Percentiles rank a stretch among this genome's conserved stretches.
Conservation (phyloP, 1,284 basidiomycete species). For the Marasmius fiardii region DNA sequence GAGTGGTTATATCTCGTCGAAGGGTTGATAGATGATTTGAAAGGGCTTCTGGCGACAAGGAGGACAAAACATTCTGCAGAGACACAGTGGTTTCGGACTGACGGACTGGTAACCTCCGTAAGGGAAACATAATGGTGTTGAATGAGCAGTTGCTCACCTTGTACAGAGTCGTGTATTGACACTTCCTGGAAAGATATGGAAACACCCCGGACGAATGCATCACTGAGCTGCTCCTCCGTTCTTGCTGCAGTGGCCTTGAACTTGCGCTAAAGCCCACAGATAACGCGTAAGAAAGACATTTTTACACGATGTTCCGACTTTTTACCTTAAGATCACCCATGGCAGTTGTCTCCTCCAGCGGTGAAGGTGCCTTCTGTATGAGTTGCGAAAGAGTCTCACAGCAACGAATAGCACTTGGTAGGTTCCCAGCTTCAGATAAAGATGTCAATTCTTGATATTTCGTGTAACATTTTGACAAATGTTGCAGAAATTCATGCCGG, state of each 20-base stretch:
- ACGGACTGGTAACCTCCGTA: constrained; percentile 39
- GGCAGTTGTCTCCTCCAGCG: constrained; percentile 48
- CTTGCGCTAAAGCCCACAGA: constrained; percentile 37
- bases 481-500: constrained; percentile 45
- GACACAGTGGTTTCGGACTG: constrained; percentile 48
- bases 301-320: not conserved
- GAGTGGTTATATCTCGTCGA: constrained; percentile 57
- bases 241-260: constrained; percentile 53
- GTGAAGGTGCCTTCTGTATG: constrained; percentile 46
- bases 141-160: constrained; percentile 38
- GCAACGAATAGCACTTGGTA: constrained; percentile 55
- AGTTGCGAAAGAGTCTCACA: constrained; percentile 39
- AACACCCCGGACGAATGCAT: constrained; percentile 62
- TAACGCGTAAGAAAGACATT: constrained; percentile 6
- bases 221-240: constrained; percentile 67
- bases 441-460: constrained; percentile 39
- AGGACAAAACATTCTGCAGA: constrained; percentile 54
- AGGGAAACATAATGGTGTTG: constrained; percentile 7
- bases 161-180: constrained; percentile 46
- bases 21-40: constrained; percentile 54
- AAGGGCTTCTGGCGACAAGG: constrained; percentile 54
- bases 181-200: constrained; percentile 46
- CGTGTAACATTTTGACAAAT: constrained; percentile 48
- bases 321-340: constrained; percentile 55
- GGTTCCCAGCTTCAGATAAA: constrained; percentile 50